Evolutionary conservation across 2,329 filamentous ascomycete genomes (phyloP), one percentile per base, ranked within the genome.

Genomic region (Venturia nashicola): DNA sequence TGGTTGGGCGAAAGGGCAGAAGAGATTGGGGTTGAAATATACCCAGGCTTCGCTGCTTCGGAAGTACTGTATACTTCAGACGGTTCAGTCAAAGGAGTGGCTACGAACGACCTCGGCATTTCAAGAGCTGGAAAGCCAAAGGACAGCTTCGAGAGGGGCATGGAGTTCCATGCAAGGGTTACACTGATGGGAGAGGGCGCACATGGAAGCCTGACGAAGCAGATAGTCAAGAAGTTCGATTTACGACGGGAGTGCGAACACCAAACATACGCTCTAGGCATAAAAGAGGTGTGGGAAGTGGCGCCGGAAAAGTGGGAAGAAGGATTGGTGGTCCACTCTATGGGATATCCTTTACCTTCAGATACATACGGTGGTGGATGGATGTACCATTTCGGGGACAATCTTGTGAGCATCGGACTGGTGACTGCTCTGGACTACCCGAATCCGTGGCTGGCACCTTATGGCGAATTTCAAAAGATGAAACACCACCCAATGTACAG

Each of bases 331-430:
- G 84, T 87, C 4, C 94, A 99, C 78, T 89, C 91, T 5, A 85
- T 99, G 86, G 94, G 94, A 23, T 97, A 96, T 72, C 94, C 94
- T 23, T 78, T 99, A 55, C 85, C 91, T 18, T 85, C 82, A 69
- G 88, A 97, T 72, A 94, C 92, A 9, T 99, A 99, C 73, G 94
- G 94, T 68, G 94, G 94, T 68, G 91, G 90, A n/a, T 99, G 91
- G 87, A 92, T 99, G 90, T 99, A 99, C 73, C 94, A 99, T 76
- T 99, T 97, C 75, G 94, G 92, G 44, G 93, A 99, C 70, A 99
- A 97, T 76, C 83, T 97, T 70, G 93, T 99, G 66, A 91, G 87
- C 68, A 82, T 99, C 64, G 94, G 94, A 32, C 81, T 97, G 20
- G 94, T 99, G 12, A 89, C 95, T 44, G 92, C 92, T 32, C 82